Base-by-base conservation (phyloP, 2,329 filamentous ascomycete genomes). In the Claviceps spartinae region DNA sequence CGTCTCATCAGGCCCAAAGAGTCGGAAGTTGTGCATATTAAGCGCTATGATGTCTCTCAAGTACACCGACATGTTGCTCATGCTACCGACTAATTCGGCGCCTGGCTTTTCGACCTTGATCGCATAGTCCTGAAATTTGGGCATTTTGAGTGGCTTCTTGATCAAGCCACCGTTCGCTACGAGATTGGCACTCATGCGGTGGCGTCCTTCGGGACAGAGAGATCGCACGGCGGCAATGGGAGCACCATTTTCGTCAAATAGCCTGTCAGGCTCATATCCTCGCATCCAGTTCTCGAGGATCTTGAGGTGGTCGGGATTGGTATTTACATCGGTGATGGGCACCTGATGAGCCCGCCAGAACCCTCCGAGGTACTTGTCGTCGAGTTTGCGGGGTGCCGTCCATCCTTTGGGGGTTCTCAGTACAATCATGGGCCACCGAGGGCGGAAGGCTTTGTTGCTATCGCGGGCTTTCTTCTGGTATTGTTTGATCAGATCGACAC, bases 301-400 rank as follows among this genome's bases (percentile, higher is more conserved):
- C 67, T 84, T 79, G 52, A 89, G 70, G 54, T 87, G 82, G 14
- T 76, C 71, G 0, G 77, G 72, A 62, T 86, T 87, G 24, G 75
- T 77, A 38, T 75, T 73, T 1, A 85, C 82, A 56, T 86, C 83
- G 4, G 85, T 76, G 54, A 90, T 82, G 44, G 86, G 86, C 6
- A 90, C 82, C 66, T 90, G 86, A 62, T 90, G 86, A 18, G 85
- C 73, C 44, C 85, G 78, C 85, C 85, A 90, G 72, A 80, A 89
- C n/a, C 86, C 86, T 59, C 81, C 81, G 7, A 88, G 75, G 58
- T 78, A 82, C 62, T 87, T 83, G 53, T 78, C 78, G 58, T 84
- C 83, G 49, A 89, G 61, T 64, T 86, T 83, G 54, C 83, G 76
- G 5, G 86, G 86, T 1, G 78, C 85, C 14, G 83, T 88, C 86